Evolutionary conservation across 139 green algal species (phyloP), one percentile per base, ranked within the genome.

Genomic region (Yamagishiella unicocca): DNA sequence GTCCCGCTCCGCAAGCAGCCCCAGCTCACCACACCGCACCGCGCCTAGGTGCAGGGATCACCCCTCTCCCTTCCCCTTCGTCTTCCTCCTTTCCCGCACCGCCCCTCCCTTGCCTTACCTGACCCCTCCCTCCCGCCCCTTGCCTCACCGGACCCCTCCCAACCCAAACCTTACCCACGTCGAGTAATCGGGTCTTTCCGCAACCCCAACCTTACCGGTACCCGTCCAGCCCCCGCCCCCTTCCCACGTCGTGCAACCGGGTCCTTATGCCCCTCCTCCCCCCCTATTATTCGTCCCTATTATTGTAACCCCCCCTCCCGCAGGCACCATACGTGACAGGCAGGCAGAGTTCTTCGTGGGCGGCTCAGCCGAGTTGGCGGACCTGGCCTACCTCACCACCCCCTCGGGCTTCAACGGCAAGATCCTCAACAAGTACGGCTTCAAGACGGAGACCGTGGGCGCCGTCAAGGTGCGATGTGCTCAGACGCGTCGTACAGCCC

Each of bases 361-460:
- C 43, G 93, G 93, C 53, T 89, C 76, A 25, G 31, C 76, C 10
- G 93, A 95, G 90, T 84, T 96, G 46, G 74, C 89, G 33, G 92
- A 95, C 58, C 67, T 92, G 24, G 55, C 71, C 24, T 94, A 93
- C 73, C 45, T 93, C 2, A 80, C 78, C 58, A 64, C 84, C 71
- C 61, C 62, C 81, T 25, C 54, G n/a, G 75, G 73, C 58, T 85
- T 85, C 61, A 55, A 85, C 40, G 79, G 79, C 27, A 67, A 67
- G 61, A 85, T 89, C 10, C 85, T 93, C 25, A 94, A 93, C 90
- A 95, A 94, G 85, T 95, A 93, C 74, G 93, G 93, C 53, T 93
- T 94, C 78, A 88, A 92, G 64, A 93, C 93, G 27, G 84, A 92
- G 43, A 88, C 78, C 62, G 87, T 85, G 17, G 93, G 93, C 31